Evolutionary conservation across 805 yeast genomes (phyloP).

Genomic region (Yarrowia sp.): DNA sequence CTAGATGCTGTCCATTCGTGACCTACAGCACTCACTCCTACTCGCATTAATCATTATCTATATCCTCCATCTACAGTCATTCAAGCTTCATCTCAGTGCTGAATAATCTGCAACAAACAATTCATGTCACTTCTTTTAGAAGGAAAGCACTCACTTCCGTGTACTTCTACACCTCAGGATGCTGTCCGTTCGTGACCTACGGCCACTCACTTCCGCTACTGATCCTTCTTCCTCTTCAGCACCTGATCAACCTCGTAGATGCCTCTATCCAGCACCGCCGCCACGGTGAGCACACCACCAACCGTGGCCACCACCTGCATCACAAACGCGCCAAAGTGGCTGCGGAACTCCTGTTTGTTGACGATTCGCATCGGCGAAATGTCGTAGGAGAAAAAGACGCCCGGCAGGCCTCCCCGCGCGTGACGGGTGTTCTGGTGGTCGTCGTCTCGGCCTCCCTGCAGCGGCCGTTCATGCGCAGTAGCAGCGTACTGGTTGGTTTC

Average conservation of each 20-base stretch:
- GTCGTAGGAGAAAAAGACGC: constrained; percentile 85
- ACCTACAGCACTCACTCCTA: no score
- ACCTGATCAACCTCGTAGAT: constrained; percentile 89
- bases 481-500: constrained; percentile 93
- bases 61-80: no score
- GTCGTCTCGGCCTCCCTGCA: constrained; percentile 84
- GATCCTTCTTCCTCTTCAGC: constrained; percentile 68
- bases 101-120: no score
- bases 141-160: no score
- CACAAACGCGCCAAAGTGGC: constrained; percentile 82
- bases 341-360: constrained; percentile 72
- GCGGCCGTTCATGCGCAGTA: constrained; percentile 85
- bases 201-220: no score
- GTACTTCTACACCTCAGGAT: no score
- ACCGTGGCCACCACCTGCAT: constrained; percentile 85
- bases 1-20: no score
- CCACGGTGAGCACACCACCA: constrained; percentile 94
- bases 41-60: no score
- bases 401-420: constrained; percentile 88
- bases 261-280: constrained; percentile 84
- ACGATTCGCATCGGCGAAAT: constrained; percentile 92
- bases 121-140: no score
- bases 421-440: constrained; percentile 83
- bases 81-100: no score
- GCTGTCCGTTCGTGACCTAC: no score